phyloP scores from a whole-genome alignment of 257 asterid genomes.

The Capsicum pubescens region DNA sequence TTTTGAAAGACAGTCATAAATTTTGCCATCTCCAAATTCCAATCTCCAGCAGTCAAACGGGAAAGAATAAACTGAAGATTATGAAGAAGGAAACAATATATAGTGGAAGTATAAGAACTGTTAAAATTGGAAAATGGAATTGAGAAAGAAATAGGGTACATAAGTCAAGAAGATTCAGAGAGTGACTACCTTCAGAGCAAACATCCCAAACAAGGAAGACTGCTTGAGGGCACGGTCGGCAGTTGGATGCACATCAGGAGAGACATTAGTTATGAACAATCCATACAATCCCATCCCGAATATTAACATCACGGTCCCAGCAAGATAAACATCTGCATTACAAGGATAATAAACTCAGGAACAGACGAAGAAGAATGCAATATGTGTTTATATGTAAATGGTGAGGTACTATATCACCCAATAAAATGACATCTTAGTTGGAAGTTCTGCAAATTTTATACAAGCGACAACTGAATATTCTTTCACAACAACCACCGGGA shows the following conservation, averaged over 20 bases:
- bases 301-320: constrained; percentile 95
- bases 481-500: neutral
- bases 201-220: constrained; percentile 92
- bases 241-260: constrained; percentile 53
- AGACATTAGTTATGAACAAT: constrained; percentile 75
- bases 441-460: neutral
- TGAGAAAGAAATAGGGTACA: neutral
- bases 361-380: neutral
- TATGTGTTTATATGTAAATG: neutral
- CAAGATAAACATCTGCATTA: constrained; percentile 77
- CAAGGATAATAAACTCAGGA: constrained; percentile 26
- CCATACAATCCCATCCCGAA: constrained; percentile 98
- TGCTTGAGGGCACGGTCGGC: constrained; percentile 83
- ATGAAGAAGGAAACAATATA: neutral
- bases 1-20: constrained; percentile 1
- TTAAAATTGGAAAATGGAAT: neutral
- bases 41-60: neutral
- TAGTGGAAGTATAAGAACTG: neutral
- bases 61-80: constrained; percentile 15
- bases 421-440: neutral
- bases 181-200: constrained; percentile 68
- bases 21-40: neutral
- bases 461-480: neutral
- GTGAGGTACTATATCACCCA: neutral
- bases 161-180: constrained; percentile 9